A percentile compares a stretch with the other conserved stretches of the same genome.
phyloP scores from a whole-genome alignment of 495 filamentous ascomycete species.

The Hyaloscypha hepaticicola region DNA sequence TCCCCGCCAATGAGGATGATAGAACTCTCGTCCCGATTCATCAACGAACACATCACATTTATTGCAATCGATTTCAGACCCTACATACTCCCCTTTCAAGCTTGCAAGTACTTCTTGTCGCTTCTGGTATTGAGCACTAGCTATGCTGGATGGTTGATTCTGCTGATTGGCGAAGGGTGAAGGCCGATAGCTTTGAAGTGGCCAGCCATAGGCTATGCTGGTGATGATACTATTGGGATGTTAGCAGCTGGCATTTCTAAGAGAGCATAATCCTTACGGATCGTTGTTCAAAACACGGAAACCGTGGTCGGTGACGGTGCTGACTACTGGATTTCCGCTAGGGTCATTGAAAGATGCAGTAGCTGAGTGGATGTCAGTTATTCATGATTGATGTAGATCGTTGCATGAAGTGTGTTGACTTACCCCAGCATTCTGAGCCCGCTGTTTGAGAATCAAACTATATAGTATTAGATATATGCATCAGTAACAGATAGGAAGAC shows the following conservation, averaged over 20 bases:
- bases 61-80: slow-evolving; percentile 10
- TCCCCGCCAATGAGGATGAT: not conserved
- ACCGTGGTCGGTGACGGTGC: slow-evolving; percentile 10
- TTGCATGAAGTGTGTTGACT: not conserved
- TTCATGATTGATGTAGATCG: not conserved
- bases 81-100: slow-evolving; percentile 3
- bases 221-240: not conserved
- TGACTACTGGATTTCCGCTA: not conserved
- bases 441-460: slow-evolving; percentile 13
- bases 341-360: slow-evolving; percentile 4
- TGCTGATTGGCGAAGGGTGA: not conserved
- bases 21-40: slow-evolving; percentile 7
- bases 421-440: not conserved
- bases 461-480: slow-evolving; percentile 3
- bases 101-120: slow-evolving; percentile 8
- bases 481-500: not conserved
- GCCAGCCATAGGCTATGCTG: slow-evolving; percentile 1
- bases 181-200: slow-evolving; percentile 4
- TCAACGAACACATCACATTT: slow-evolving; percentile 11
- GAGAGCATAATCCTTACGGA: not conserved
- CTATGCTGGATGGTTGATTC: slow-evolving; percentile 3
- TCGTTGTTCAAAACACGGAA: slow-evolving; percentile 12
- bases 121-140: slow-evolving; percentile 9
- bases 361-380: not conserved
- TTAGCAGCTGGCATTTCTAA: not conserved